Conservation (phyloP, 768 basidiomycete genomes). For the Tephrocybe rancida region DNA sequence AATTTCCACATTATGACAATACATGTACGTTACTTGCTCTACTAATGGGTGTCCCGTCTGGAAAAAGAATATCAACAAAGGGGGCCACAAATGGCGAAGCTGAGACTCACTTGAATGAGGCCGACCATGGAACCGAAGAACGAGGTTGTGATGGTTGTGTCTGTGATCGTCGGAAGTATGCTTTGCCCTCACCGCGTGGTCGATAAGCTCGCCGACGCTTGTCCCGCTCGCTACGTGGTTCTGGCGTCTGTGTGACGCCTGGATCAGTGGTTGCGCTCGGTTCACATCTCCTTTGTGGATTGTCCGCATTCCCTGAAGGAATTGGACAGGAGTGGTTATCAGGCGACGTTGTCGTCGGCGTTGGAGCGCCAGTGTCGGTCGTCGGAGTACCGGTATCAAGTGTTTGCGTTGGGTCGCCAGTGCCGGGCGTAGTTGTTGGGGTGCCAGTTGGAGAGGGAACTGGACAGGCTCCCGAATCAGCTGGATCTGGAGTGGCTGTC, state of each 20-base stretch:
- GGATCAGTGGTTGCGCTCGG: not conserved
- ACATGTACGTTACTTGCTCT: slow-evolving; percentile 6
- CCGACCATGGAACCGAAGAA: not conserved
- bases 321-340: not conserved
- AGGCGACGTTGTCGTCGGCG: not conserved
- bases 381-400: not conserved
- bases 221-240: not conserved
- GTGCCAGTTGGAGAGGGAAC: not conserved
- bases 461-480: not conserved
- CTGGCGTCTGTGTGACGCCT: not conserved
- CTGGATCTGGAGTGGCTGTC: not conserved
- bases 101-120: slow-evolving; percentile 5
- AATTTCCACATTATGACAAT: slow-evolving; percentile 7
- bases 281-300: not conserved
- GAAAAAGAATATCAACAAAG: not conserved
- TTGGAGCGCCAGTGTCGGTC: not conserved
- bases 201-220: slow-evolving; percentile 6
- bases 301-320: not conserved
- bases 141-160: not conserved
- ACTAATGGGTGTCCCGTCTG: slow-evolving; percentile 7
- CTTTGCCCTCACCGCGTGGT: slow-evolving; percentile 7
- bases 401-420: not conserved
- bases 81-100: not conserved
- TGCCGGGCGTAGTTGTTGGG: not conserved
- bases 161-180: slow-evolving; percentile 9